phyloP scores from a whole-genome alignment of 129 eudicot genomes.

The Artemisia tridentata region DNA sequence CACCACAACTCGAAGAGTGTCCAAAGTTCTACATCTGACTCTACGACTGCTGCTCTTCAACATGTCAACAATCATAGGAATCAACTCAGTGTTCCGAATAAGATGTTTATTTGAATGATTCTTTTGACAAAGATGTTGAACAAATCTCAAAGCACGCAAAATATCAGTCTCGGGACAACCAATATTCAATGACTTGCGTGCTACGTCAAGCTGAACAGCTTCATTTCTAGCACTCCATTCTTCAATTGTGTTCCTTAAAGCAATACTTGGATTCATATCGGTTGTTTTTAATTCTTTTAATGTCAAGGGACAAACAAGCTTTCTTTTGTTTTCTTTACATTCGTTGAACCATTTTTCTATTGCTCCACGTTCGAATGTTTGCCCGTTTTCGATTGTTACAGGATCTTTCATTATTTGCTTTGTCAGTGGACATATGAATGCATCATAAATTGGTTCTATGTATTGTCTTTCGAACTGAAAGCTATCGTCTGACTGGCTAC shows the following conservation, averaged over 20 bases:
- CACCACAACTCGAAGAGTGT: slow-evolving; percentile 76
- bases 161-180: slow-evolving; percentile 62
- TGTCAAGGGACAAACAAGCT: slow-evolving; percentile 72
- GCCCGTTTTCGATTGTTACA: slow-evolving; percentile 79
- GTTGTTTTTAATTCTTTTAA: slow-evolving; percentile 64
- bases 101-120: slow-evolving; percentile 56
- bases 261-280: slow-evolving; percentile 83
- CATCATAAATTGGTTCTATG: slow-evolving; percentile 79
- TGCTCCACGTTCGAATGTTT: slow-evolving; percentile 88
- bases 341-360: slow-evolving; percentile 92
- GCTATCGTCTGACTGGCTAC: slow-evolving; percentile 81
- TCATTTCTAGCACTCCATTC: slow-evolving; percentile 98
- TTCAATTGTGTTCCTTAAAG: slow-evolving; percentile 76
- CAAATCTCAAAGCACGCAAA: slow-evolving; percentile 67
- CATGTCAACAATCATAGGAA: slow-evolving; percentile 71
- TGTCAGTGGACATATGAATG: slow-evolving; percentile 89
- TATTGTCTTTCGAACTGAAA: slow-evolving; percentile 63
- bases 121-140: slow-evolving; percentile 64
- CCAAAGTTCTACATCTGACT: slow-evolving; percentile 72
- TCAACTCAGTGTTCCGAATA: slow-evolving; percentile 58
- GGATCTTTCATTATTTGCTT: slow-evolving; percentile 92
- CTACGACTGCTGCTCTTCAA: slow-evolving; percentile 70
- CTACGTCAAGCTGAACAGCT: slow-evolving; percentile 90
- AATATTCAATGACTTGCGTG: slow-evolving; percentile 51
- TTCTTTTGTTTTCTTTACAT: slow-evolving; percentile 66